phyloP scores from a whole-genome alignment of 2,329 filamentous ascomycete species.

The Stagonosporopsis chrysanthemi region DNA sequence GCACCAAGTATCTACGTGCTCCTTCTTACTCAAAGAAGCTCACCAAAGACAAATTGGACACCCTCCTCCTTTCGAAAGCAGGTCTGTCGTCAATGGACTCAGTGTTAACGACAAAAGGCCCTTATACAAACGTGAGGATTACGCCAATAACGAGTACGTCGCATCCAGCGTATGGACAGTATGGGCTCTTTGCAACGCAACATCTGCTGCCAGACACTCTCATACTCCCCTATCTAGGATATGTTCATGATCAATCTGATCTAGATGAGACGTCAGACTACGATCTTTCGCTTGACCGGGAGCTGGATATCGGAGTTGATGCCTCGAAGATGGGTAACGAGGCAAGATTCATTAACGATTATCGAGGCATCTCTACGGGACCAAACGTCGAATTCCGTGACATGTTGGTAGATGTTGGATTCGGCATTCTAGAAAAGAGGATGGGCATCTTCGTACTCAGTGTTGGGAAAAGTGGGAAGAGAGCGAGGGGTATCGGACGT shows the following conservation, averaged over 20 bases:
- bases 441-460: constrained; percentile 61
- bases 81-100: constrained; percentile 25
- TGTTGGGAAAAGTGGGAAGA: constrained; percentile 56
- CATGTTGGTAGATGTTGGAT: constrained; percentile 46
- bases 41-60: constrained; percentile 28
- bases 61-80: constrained; percentile 32
- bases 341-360: constrained; percentile 62
- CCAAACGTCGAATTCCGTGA: constrained; percentile 56
- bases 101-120: constrained; percentile 28
- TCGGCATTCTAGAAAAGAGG: constrained; percentile 54
- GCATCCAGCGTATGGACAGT: constrained; percentile 59
- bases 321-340: constrained; percentile 60
- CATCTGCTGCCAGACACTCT: constrained; percentile 55
- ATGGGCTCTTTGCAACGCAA: constrained; percentile 57
- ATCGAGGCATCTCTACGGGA: constrained; percentile 55
- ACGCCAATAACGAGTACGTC: constrained; percentile 48
- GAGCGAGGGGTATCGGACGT: constrained; percentile 55
- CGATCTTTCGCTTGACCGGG: constrained; percentile 60
- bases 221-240: constrained; percentile 60
- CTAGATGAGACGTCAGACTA: constrained; percentile 57
- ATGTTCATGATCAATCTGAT: constrained; percentile 55
- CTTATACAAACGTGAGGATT: constrained; percentile 53
- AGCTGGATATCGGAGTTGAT: constrained; percentile 58
- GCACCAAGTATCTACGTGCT: constrained; percentile 36
- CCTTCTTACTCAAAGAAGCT: constrained; percentile 45